A percentile compares a stretch with the other conserved stretches of the same genome.
These are phyloP conservation scores for Wickerhamiella occidentalis DNA, from an alignment of 805 yeast species.

Conservation along the genomic window DNA sequence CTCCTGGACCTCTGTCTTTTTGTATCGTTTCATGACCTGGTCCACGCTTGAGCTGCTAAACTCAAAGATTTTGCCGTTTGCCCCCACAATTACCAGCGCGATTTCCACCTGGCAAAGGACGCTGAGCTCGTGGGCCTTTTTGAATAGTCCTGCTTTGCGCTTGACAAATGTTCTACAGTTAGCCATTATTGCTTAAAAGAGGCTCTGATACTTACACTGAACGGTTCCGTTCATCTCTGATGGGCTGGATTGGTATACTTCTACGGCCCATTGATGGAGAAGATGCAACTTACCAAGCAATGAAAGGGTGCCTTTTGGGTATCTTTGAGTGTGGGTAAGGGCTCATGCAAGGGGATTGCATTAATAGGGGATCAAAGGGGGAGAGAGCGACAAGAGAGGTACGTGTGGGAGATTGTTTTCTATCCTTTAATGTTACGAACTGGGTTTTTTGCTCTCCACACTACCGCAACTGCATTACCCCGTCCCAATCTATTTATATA, in stretches of 20 bases:
- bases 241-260: conserved; percentile 86
- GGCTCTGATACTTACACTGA: conserved; percentile 26
- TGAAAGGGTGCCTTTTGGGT: neutral
- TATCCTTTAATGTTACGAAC: too few relatives aligned
- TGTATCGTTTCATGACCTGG: conserved; percentile 36
- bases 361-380: neutral
- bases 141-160: conserved; percentile 84
- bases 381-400: neutral
- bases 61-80: conserved; percentile 67
- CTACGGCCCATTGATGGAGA: conserved; percentile 72
- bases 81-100: conserved; percentile 78
- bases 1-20: conserved; percentile 23
- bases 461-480: neutral
- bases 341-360: neutral
- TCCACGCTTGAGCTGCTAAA: conserved; percentile 60
- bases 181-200: too few relatives aligned
- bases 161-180: conserved; percentile 76
- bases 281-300: conserved; percentile 8
- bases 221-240: conserved; percentile 73
- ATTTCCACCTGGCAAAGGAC: conserved; percentile 87
- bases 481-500: neutral
- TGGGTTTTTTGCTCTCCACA: too few relatives aligned
- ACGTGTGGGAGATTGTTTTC: too few relatives aligned
- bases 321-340: neutral
- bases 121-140: conserved; percentile 71